Percentiles rank a stretch among this genome's conserved stretches.
Conservation (phyloP, 1,139 yeast species). For the Candida pseudoviswanathii region DNA sequence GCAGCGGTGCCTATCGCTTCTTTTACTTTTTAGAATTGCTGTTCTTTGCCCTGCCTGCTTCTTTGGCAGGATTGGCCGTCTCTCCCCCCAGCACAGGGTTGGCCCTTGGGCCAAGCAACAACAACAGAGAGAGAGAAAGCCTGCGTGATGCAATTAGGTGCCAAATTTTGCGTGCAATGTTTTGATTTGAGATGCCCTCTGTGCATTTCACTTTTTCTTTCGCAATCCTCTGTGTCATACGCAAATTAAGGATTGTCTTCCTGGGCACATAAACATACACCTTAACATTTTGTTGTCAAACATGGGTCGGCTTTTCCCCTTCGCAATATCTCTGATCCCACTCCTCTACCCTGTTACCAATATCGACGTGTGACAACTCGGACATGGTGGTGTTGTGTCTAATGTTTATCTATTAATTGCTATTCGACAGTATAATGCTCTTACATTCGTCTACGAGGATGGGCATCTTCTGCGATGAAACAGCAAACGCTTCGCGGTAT, state of each 20-base stretch:
- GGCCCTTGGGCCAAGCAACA: too few relatives aligned
- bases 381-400: too few relatives aligned
- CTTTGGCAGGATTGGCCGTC: not conserved
- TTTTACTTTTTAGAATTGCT: not conserved
- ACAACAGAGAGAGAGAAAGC: too few relatives aligned
- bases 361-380: too few relatives aligned
- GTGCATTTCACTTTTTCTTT: not conserved
- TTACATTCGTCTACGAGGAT: conserved; percentile 28
- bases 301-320: not conserved
- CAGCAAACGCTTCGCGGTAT: conserved; percentile 63
- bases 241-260: not conserved
- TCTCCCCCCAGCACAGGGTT: too few relatives aligned
- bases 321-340: too few relatives aligned
- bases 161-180: not conserved
- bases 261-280: not conserved
- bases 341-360: too few relatives aligned
- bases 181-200: not conserved
- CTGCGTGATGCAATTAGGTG: too few relatives aligned
- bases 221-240: not conserved
- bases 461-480: conserved; percentile 36
- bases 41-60: not conserved
- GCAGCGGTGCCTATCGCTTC: not conserved
- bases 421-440: conserved; percentile 14
- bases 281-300: not conserved
- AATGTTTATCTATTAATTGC: not conserved